Percentiles rank a stretch among this genome's conserved stretches.
Conservation (phyloP, 1,284 basidiomycete genomes). For the Tetrapyrgos nigripes region DNA sequence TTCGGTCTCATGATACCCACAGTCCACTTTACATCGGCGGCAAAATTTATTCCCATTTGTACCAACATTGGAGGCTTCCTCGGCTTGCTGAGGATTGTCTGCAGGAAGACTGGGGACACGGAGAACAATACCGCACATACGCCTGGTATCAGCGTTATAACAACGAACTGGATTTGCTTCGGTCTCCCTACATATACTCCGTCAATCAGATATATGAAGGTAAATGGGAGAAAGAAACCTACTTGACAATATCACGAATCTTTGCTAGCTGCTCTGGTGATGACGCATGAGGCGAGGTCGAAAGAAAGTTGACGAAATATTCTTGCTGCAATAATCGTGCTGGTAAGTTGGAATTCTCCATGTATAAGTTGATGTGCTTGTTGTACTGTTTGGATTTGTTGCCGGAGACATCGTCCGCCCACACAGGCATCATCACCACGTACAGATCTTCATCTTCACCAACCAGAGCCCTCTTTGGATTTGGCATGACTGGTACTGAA, state of each 20-base stretch:
- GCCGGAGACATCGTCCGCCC: constrained; percentile 27
- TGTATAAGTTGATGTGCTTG: constrained; percentile 31
- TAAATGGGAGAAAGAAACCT: background rate
- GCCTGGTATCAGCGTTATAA: constrained; percentile 22
- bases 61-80: constrained; percentile 33
- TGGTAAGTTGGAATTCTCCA: constrained; percentile 10
- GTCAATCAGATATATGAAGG: background rate
- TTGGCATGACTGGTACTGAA: background rate
- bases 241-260: constrained; percentile 30
- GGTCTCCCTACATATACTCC: constrained; percentile 1
- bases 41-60: constrained; percentile 28
- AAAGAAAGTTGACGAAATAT: constrained; percentile 26
- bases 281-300: constrained; percentile 36
- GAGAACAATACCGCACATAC: constrained; percentile 31
- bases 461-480: constrained; percentile 1
- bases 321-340: constrained; percentile 24
- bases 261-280: constrained; percentile 36
- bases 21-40: constrained; percentile 29
- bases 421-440: constrained; percentile 21
- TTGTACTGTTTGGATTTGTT: constrained; percentile 31
- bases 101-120: constrained; percentile 33
- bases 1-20: constrained; percentile 28
- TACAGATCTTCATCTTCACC: constrained; percentile 19
- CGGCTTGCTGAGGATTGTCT: constrained; percentile 44
- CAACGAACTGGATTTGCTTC: background rate